A percentile compares a stretch with the other conserved stretches of the same genome.
These are phyloP conservation scores for Phragmites australis DNA, from an alignment of 176 grass and related monocot genomes.

Conservation along the genomic window DNA sequence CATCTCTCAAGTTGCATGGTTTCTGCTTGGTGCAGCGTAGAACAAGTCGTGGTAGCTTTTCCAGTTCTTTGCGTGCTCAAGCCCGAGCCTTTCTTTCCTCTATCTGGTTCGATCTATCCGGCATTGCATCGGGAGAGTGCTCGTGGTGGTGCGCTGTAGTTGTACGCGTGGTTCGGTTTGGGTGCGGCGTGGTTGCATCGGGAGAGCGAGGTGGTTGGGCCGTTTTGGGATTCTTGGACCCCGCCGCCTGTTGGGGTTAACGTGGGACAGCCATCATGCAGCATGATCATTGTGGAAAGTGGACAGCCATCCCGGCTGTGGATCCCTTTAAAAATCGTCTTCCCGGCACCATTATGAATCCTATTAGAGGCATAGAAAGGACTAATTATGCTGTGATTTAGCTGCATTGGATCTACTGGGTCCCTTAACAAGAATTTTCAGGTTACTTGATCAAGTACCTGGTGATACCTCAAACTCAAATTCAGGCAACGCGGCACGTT, in stretches of 20 bases:
- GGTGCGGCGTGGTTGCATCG: neutral
- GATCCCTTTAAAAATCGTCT: neutral
- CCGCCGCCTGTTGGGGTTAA: constrained; percentile 35
- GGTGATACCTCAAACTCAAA: neutral
- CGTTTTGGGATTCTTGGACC: constrained; percentile 27
- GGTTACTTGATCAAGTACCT: neutral
- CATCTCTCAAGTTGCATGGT: neutral
- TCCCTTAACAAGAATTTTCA: neutral
- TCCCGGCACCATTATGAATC: neutral
- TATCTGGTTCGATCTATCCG: neutral
- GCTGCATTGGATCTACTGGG: neutral
- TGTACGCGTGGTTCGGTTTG: neutral
- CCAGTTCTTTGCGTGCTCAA: neutral
- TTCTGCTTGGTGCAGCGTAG: neutral
- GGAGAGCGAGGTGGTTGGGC: constrained; percentile 24
- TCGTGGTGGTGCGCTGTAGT: neutral
- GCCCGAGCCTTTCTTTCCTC: constrained; percentile 1
- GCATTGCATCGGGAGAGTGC: neutral
- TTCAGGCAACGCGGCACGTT: constrained; percentile 35
- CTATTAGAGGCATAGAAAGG: neutral
- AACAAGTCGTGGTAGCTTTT: neutral
- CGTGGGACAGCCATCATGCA: constrained; percentile 43
- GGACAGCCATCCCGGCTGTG: neutral
- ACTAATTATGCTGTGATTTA: neutral
- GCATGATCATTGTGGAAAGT: neutral